phyloP scores from a whole-genome alignment of 192 early-diverging fungal genomes.

The Obelidium mucronatum region DNA sequence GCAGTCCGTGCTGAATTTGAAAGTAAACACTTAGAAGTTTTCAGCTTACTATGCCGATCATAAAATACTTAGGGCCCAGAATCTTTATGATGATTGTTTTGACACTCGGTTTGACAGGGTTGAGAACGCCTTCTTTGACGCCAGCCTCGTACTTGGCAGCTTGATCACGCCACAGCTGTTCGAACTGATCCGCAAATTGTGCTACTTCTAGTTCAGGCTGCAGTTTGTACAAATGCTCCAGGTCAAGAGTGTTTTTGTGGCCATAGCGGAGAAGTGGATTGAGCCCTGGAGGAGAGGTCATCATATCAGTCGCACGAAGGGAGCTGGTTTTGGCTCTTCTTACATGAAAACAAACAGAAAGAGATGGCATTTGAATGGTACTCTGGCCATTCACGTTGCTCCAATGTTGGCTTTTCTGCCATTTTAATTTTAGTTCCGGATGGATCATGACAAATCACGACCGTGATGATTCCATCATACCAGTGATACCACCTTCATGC shows the following conservation, averaged over 20 bases:
- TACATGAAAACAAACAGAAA: slow-evolving; percentile 8
- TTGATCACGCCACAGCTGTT: slow-evolving; percentile 48
- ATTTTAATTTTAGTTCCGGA: too few species aligned
- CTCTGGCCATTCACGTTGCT: slow-evolving; percentile 1
- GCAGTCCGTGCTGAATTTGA: too few species aligned
- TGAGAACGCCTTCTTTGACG: neutral
- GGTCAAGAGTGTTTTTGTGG: slow-evolving; percentile 60
- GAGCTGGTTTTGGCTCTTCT: neutral
- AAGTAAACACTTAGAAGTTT: too few species aligned
- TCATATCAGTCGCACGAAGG: neutral
- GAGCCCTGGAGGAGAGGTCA: slow-evolving; percentile 49
- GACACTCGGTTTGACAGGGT: slow-evolving; percentile 31
- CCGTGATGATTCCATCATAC: too few species aligned
- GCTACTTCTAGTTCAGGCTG: slow-evolving; percentile 24
- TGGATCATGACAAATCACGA: too few species aligned
- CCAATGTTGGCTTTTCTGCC: too few species aligned
- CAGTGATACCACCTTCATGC: too few species aligned
- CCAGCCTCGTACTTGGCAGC: neutral
- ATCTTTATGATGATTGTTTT: slow-evolving; percentile 32
- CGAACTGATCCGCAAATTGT: slow-evolving; percentile 43
- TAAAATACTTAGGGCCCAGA: slow-evolving; percentile 30
- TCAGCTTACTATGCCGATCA: slow-evolving; percentile 33
- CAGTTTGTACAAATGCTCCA: slow-evolving; percentile 67
- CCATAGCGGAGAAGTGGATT: slow-evolving; percentile 66
- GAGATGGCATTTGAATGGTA: neutral